Conservation (phyloP, 2,329 filamentous ascomycete species). For the Hypoxylon rubiginosum region DNA sequence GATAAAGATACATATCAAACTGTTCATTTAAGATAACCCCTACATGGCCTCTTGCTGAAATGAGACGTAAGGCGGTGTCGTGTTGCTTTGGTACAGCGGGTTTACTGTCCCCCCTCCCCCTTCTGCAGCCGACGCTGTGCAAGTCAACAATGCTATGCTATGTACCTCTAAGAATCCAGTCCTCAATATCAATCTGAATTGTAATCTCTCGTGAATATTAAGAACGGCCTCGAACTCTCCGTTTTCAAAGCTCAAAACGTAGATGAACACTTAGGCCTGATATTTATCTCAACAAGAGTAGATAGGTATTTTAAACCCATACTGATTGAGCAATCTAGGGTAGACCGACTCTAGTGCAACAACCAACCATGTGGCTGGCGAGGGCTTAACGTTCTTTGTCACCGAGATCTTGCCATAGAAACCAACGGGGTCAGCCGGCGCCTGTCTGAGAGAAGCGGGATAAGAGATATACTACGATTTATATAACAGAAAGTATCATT, state of each 20-base stretch:
- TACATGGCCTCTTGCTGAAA: conserved; percentile 7
- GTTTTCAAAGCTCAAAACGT: neutral
- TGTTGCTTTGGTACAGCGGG: conserved; percentile 9
- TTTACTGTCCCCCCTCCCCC: conserved; percentile 6
- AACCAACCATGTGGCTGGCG: neutral
- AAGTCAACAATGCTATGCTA: conserved; percentile 6
- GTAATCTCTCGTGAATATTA: neutral
- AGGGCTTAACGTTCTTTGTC: neutral
- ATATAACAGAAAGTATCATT: neutral
- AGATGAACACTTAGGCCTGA: neutral
- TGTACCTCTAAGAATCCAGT: neutral
- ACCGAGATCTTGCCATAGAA: neutral
- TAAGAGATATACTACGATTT: neutral
- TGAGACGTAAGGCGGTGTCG: conserved; percentile 8
- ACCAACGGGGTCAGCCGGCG: neutral
- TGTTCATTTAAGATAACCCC: conserved; percentile 1
- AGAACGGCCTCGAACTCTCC: neutral
- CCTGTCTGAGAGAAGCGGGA: neutral
- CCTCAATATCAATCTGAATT: neutral
- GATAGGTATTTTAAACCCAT: neutral
- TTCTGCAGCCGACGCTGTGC: conserved; percentile 14
- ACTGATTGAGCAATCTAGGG: neutral
- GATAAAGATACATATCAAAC: conserved; percentile 12
- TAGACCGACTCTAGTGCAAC: neutral
- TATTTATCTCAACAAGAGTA: neutral